Evolutionary conservation across 2,329 filamentous ascomycete genomes (phyloP), one percentile per base, ranked within the genome.

Genomic region (Cercospora citrullina): DNA sequence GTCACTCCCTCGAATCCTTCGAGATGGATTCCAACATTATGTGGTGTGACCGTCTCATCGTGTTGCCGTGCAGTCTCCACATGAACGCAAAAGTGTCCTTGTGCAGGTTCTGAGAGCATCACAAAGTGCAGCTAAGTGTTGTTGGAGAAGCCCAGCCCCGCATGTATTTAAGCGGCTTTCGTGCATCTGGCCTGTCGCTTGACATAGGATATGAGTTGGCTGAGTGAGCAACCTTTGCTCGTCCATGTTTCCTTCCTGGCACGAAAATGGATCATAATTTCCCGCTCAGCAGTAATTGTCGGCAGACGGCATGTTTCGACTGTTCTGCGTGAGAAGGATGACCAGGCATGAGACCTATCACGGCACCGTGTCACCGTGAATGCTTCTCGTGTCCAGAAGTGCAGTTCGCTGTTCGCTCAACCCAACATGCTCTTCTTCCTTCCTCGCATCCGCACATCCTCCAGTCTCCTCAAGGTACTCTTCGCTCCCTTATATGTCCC

Each of bases 381-480:
- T 23, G 10, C 45, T 16, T 1, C 45, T 26, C 45, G 45, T 51
- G 45, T 4, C 45, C 9, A 4, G 21, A 12, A 51, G 1, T 12
- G 3, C 5, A 14, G 45, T 9, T 5, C 5, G 10, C 3, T 4
- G 9, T 51, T 51, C 45, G 2, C 2, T 82, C 82, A 98, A 30
- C 95, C 95, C 73, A 99, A 79, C 95, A 99, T 99, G 79, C 93
- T 98, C 80, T 93, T 90, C 87, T 99, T 99, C 78, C 95, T 86
- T 3, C 95, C 95, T 79, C 95, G 89, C 89, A 97, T 88, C 77
- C 95, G 88, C 58, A 99, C 95, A 72, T 97, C 94, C 78, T 97
- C 93, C 69, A 99, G 80, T 78, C 90, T 91, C 82, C 88, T 92
- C 77, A 99, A 80, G 23, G 94, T 92, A 21, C 87, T 83, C 66